phyloP scores from a whole-genome alignment of 345 rosid species.

The rapeseed (Brassica napus) region Da-Ae NC_063452.1:13867501-13868000 shows the following conservation, averaged over 20 bases:
- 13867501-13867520: too few species aligned
- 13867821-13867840: constrained; percentile 35
- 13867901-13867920: not conserved
- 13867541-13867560: too few species aligned
- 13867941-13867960: not conserved
- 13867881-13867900: not conserved
- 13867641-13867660: not conserved
- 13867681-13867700: not conserved
- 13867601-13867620: not conserved
- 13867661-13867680: not conserved
- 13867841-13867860: not conserved
- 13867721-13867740: not conserved
- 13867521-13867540: too few species aligned
- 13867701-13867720: not conserved
- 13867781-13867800: constrained; percentile 12
- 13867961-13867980: not conserved
- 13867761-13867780: not conserved
- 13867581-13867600: not conserved
- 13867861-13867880: not conserved
- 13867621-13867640: not conserved
- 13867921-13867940: not conserved
- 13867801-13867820: constrained; percentile 2
- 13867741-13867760: not conserved
- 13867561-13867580: not conserved
- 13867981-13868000: not conserved